Percentiles rank a stretch among this genome's conserved stretches.
Conservation (phyloP, 1,139 yeast genomes). For the Geotrichum citri-aurantii region DNA sequence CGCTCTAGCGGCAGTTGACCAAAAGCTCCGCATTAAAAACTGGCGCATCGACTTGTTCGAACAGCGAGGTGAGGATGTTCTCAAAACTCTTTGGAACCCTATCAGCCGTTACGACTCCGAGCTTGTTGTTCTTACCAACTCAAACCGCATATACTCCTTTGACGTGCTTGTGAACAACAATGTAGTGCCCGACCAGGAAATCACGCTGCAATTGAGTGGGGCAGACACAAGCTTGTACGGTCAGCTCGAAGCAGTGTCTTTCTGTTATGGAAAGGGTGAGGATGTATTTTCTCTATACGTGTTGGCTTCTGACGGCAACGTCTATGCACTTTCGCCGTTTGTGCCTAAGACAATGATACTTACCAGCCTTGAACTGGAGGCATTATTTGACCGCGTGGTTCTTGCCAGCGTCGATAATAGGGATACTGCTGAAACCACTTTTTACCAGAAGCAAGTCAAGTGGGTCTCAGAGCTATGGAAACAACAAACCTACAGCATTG, state of each 20-base stretch:
- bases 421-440: constrained; percentile 8
- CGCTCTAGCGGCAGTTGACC: constrained; percentile 15
- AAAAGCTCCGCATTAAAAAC: constrained; percentile 16
- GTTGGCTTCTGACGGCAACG: constrained; percentile 48
- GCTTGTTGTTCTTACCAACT: constrained; percentile 39
- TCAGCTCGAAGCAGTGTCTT: constrained; percentile 34
- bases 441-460: constrained; percentile 25
- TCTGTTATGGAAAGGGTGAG: constrained; percentile 45
- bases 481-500: constrained; percentile 23
- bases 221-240: constrained; percentile 7
- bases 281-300: constrained; percentile 46
- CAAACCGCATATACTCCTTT: constrained; percentile 36
- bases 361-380: constrained; percentile 34
- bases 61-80: constrained; percentile 9
- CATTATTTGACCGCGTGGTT: constrained; percentile 42
- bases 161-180: constrained; percentile 32
- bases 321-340: constrained; percentile 53
- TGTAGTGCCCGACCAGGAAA: constrained; percentile 26
- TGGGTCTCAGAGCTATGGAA: constrained; percentile 30
- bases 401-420: constrained; percentile 28
- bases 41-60: background rate
- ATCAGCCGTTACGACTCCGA: constrained; percentile 40
- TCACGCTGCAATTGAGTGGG: constrained; percentile 4
- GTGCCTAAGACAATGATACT: constrained; percentile 42
- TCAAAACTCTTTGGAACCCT: constrained; percentile 43